phyloP scores from a whole-genome alignment of 345 rosid genomes.

The Euphorbia tirucalli region DNA sequence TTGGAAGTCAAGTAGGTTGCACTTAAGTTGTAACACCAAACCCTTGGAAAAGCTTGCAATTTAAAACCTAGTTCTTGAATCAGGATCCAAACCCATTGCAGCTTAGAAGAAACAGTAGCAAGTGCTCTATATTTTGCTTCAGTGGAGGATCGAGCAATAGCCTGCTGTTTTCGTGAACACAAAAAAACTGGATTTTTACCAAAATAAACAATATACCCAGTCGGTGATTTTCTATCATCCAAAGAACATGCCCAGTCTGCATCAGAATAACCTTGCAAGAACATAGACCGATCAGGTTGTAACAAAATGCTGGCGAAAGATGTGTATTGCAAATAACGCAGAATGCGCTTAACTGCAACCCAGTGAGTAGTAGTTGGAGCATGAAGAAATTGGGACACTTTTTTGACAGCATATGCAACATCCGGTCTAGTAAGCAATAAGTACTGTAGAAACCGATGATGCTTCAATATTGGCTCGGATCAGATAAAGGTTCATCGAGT shows the following conservation, averaged over 20 bases:
- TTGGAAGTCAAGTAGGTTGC: too few relatives aligned
- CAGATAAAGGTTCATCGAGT: neutral
- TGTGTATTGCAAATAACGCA: neutral
- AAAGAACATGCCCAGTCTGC: neutral
- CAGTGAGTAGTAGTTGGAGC: neutral
- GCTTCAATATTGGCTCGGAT: too few relatives aligned
- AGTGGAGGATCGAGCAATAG: neutral
- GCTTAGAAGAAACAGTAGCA: constrained; percentile 1
- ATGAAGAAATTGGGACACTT: too few relatives aligned
- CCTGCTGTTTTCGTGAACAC: neutral
- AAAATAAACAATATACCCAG: neutral
- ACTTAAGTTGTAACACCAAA: too few relatives aligned
- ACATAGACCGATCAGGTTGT: too few relatives aligned
- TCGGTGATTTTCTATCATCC: neutral
- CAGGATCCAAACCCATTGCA: neutral
- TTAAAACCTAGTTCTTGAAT: too few relatives aligned
- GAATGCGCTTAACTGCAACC: neutral
- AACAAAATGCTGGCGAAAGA: too few relatives aligned
- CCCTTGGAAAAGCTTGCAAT: too few relatives aligned
- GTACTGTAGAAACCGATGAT: too few relatives aligned
- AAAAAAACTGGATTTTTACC: neutral
- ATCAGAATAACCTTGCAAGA: neutral
- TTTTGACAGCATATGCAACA: too few relatives aligned
- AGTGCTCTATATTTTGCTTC: neutral
- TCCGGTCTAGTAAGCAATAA: too few relatives aligned